Evolutionary conservation across 2,329 filamentous ascomycete genomes (phyloP), one percentile per base, ranked within the genome.

Genomic region (Boeremia lycopersici): DNA sequence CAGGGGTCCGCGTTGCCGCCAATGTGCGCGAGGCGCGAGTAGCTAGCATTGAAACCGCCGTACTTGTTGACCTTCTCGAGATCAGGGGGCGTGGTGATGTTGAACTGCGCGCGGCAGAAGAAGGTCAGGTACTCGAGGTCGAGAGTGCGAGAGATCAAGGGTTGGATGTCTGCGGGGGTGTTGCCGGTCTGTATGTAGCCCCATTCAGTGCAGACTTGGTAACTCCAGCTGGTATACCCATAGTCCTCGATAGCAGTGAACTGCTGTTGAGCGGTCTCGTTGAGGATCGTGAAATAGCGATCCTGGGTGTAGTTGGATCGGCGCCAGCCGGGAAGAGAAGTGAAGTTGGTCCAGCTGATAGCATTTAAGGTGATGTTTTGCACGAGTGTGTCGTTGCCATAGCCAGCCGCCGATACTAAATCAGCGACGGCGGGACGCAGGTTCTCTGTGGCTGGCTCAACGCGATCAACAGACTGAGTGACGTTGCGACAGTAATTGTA

Each of bases 1-100:
- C 91, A 96, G 0, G 91, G 90, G 68, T 96, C 91, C 51, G 85
- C 84, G 59, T 90, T 84, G 26, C 91, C 91, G 58, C 92, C 90
- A 34, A 96, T 79, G 42, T 90, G 82, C 2, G 91, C 91, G 0
- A 96, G 82, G 1, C 91, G 87, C 1, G 87, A 84, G 69, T 91
- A 92, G 40, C 83, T 82, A 63, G 95, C 87, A 70, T 84, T 77
- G 73, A 86, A 89, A 11, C 86, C 89, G 36, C 91, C 91, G 60
- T 89, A 88, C 68, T 88, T 86, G 79, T 96, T 95, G 73, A 95
- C 86, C 0, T 79, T 78, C 1, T 85, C 80, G 0, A 88, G 76
- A 46, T 92, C 79, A 0, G 91, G 83, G 0, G 82, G 83, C 0
- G 77, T 73, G 0, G 82, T 85, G 67, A 93, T 86, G 75, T 88